phyloP scores from a whole-genome alignment of 2,329 filamentous ascomycete genomes.

The Fusarium buharicum region DNA sequence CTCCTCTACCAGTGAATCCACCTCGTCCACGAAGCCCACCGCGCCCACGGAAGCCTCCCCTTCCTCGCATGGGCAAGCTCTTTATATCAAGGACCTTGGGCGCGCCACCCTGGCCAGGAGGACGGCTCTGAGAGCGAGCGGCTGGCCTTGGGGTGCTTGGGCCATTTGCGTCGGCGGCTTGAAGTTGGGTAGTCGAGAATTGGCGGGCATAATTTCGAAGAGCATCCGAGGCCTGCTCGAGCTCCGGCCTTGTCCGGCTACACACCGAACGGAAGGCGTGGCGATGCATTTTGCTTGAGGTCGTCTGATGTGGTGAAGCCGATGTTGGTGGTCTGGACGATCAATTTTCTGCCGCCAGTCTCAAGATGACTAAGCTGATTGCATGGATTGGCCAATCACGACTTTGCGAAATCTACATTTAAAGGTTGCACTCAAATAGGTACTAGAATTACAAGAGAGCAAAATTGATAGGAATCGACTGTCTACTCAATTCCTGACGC shows the following conservation, averaged over 20 bases:
- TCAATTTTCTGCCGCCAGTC: constrained; percentile 40
- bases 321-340: constrained; percentile 15
- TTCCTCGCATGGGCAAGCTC: constrained; percentile 47
- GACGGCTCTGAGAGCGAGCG: constrained; percentile 28
- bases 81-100: constrained; percentile 55
- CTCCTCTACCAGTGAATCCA: constrained; percentile 25
- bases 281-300: constrained; percentile 50
- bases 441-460: constrained; percentile 15
- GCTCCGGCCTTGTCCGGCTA: constrained; percentile 50
- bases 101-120: constrained; percentile 23
- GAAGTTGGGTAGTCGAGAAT: constrained; percentile 54
- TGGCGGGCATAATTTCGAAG: constrained; percentile 50
- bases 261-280: constrained; percentile 54
- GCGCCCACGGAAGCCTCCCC: constrained; percentile 32
- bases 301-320: constrained; percentile 33
- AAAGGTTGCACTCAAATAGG: neutral
- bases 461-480: constrained; percentile 34
- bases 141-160: constrained; percentile 38
- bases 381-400: constrained; percentile 35
- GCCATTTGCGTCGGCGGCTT: constrained; percentile 45
- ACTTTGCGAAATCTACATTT: constrained; percentile 2
- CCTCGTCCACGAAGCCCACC: constrained; percentile 22
- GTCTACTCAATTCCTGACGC: constrained; percentile 35
- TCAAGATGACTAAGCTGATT: constrained; percentile 40
- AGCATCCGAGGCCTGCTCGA: constrained; percentile 47